Evolutionary conservation across 345 rosid genomes (phyloP), one percentile per base, ranked within the genome.

Genomic region (Arabidopsis suecica): DNA sequence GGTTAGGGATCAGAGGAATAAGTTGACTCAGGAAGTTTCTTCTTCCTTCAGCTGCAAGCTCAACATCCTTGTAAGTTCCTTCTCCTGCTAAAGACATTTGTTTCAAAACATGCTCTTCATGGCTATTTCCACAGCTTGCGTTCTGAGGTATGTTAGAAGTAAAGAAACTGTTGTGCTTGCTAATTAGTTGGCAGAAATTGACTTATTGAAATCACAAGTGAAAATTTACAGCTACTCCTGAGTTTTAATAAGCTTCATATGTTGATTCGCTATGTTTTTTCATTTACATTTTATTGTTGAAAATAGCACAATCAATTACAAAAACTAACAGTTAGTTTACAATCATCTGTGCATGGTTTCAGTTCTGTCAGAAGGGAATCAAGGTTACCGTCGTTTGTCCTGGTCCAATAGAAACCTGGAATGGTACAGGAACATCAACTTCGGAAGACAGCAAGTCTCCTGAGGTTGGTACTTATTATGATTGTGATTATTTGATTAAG

Each of bases 331-430:
- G 37, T 44, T 56, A 6, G 28, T 41, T 37, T 36, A 67, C 9
- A 7, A 78, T 69, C 11, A 65, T 66, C 20, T 61, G 22, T 64
- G 9, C 14, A 57, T 61, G 37, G 45, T 56, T 49, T 64, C 86
- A 94, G 98, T 89, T 90, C 40, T 87, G 42, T 83, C 91, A 84
- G 65, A 83, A 88, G 72, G 98, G 98, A 64, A 88, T 91, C 78
- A 86, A 88, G 82, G 97, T 94, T 76, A 94, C 98, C 11, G 68
- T 94, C 64, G 93, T 94, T 78, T 94, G 96, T 84, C 98, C 98
- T 10, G 98, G 98, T 76, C 98, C 97, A 8, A 83, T 94, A 81
- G 86, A 81, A 70, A 91, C 97, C 60, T 78, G 86, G 30, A 84
- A 82, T 76, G 88, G 83, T 41, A 71, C 84, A 73, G 95, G 88